A percentile compares a stretch with the other conserved stretches of the same genome.
phyloP scores from a whole-genome alignment of 1,139 yeast genomes.

The Arxiozyma slooffiae region DNA sequence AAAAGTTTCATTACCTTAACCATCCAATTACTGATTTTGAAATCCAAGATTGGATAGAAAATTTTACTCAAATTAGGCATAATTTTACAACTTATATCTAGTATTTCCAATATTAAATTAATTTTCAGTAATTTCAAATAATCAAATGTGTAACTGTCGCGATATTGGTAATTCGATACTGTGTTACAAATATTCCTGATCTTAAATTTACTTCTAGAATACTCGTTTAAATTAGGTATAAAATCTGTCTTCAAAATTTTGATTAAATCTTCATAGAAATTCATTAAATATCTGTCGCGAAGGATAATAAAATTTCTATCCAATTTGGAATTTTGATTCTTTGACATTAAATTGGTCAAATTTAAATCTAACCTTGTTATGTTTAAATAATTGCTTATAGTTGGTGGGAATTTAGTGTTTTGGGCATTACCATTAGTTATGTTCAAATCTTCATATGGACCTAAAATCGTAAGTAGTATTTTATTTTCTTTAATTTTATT shows the following conservation, averaged over 20 bases:
- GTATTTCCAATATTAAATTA: not conserved
- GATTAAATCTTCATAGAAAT: conserved; percentile 1
- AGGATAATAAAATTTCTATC: not conserved
- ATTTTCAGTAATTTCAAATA: not conserved
- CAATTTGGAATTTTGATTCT: not conserved
- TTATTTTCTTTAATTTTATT: not conserved
- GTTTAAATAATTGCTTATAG: conserved; percentile 1
- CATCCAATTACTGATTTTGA: not conserved
- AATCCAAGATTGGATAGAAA: conserved; percentile 1
- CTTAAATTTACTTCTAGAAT: not conserved
- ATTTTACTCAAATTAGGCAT: not conserved
- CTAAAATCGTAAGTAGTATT: not conserved
- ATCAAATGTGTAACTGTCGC: not conserved
- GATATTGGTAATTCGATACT: not conserved
- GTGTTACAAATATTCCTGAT: not conserved
- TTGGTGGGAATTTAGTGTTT: not conserved
- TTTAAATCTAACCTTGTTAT: not conserved
- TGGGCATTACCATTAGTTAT: not conserved
- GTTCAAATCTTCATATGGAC: not conserved
- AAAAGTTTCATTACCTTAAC: not conserved
- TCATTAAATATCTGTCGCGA: not conserved
- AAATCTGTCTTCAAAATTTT: not conserved
- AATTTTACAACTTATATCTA: not conserved
- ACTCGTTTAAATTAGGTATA: not conserved
- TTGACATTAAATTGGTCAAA: not conserved